Evolutionary conservation across 148 eudicot species (phyloP).

Genomic region (Cornus florida): DNA sequence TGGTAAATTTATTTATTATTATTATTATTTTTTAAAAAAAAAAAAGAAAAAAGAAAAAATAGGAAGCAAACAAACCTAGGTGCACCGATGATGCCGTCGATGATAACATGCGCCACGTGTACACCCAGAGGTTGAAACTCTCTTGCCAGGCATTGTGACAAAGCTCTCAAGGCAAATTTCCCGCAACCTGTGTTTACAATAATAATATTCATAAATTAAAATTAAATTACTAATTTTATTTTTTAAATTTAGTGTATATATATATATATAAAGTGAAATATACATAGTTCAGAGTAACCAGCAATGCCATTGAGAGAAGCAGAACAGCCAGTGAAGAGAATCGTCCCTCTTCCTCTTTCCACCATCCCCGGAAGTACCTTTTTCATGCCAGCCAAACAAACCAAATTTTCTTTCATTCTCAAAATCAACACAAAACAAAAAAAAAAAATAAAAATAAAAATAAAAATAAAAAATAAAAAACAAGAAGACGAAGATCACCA

Average conservation of each 20-base stretch:
- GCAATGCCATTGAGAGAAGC: constrained; percentile 75
- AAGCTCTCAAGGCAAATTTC: constrained; percentile 76
- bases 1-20: too few species aligned
- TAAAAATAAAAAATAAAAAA: too few species aligned
- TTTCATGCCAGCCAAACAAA: neutral
- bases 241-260: too few species aligned
- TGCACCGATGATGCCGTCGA: constrained; percentile 66
- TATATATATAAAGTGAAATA: neutral
- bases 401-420: neutral
- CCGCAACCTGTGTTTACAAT: constrained; percentile 55
- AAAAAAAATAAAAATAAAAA: too few species aligned
- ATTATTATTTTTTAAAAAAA: too few species aligned
- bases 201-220: too few species aligned
- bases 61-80: constrained; percentile 39
- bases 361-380: constrained; percentile 85
- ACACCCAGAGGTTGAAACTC: constrained; percentile 76
- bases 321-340: constrained; percentile 88
- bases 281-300: constrained; percentile 78
- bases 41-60: neutral
- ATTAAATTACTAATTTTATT: too few species aligned
- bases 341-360: constrained; percentile 76
- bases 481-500: too few species aligned
- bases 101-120: constrained; percentile 77
- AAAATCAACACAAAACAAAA: neutral
- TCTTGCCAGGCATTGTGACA: constrained; percentile 77